phyloP scores from a whole-genome alignment of 208 protist species.

The Angomonas ambiguus region DNA sequence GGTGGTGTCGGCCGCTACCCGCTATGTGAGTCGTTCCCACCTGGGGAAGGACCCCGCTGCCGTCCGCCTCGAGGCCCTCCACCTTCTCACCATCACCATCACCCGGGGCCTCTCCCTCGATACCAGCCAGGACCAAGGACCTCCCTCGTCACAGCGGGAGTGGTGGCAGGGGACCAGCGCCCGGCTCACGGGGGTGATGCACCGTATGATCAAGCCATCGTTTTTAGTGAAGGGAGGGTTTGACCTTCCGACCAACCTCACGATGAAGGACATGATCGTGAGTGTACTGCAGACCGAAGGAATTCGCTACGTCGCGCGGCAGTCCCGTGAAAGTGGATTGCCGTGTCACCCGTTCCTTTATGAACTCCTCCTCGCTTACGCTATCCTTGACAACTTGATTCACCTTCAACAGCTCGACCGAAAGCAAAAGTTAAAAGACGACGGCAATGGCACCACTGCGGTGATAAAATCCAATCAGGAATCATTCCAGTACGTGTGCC shows the following conservation, averaged over 20 bases:
- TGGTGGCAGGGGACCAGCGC: conserved; percentile 18
- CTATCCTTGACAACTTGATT: neutral
- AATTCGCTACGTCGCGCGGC: neutral
- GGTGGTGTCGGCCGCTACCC: conserved; percentile 60
- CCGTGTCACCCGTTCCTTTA: neutral
- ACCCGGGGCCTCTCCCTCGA: neutral
- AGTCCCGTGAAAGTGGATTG: neutral
- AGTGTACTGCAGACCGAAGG: neutral
- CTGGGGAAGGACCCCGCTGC: conserved; percentile 59
- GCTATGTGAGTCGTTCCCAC: conserved; percentile 63
- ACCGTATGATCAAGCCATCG: neutral
- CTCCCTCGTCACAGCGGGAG: conserved; percentile 15
- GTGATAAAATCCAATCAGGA: neutral
- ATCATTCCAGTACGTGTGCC: neutral
- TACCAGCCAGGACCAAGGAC: neutral
- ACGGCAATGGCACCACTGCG: conserved; percentile 4
- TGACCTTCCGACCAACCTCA: neutral
- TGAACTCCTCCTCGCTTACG: conserved; percentile 1
- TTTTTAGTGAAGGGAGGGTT: neutral
- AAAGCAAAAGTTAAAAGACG: neutral
- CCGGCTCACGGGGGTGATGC: neutral
- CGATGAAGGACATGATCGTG: neutral
- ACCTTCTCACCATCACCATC: conserved; percentile 37
- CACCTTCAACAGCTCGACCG: neutral
- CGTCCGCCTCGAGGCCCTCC: conserved; percentile 46